Base-by-base conservation (phyloP, 495 filamentous ascomycete genomes). In the Neurospora sp. region DNA sequence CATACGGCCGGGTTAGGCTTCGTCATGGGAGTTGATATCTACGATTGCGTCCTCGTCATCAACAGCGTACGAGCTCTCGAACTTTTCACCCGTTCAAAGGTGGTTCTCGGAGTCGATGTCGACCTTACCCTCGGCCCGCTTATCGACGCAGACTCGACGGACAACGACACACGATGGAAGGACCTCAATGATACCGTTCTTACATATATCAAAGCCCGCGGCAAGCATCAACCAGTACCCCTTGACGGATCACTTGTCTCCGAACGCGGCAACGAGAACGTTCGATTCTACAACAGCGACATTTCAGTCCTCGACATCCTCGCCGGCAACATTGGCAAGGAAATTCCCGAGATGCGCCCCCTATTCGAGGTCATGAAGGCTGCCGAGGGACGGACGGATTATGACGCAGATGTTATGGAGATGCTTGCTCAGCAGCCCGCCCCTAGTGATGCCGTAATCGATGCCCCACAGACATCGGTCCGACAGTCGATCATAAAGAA, bases 31-130 rank as follows among this genome's bases (percentile, higher is more conserved):
- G 92, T 96, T 39, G 94, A 97, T 76, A 93, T 97, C 73, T 97
- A 97, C 84, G 94, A 97, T 78, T 96, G 94, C 78, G 90, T 97
- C 23, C 86, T 97, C 0, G 90, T 97, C 7, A 94, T 97, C 80
- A 97, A 96, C 81, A 93, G 91, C 27, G 87, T 90, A 31, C 87
- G 92, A 70, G 93, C 92, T 7, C 83, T 97, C 39, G 91, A 94
- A 71, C 88, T 92, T 0, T 96, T 97, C 81, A 92, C 91, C 48
- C 90, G 88, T 69, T 83, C 94, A 14, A 89, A 91, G 44, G 88
- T 92, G 73, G 94, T 92, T 1, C 82, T 97, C 10, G 94, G 94
- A 2, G 89, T 89, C 40, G 93, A 96, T 78, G 85, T 96, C 71
- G 92, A 88, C 76, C 90, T 92, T 11, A 87, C 90, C 9, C 90